phyloP scores from a whole-genome alignment of 257 asterid genomes.

The Jasminum sambac region DNA sequence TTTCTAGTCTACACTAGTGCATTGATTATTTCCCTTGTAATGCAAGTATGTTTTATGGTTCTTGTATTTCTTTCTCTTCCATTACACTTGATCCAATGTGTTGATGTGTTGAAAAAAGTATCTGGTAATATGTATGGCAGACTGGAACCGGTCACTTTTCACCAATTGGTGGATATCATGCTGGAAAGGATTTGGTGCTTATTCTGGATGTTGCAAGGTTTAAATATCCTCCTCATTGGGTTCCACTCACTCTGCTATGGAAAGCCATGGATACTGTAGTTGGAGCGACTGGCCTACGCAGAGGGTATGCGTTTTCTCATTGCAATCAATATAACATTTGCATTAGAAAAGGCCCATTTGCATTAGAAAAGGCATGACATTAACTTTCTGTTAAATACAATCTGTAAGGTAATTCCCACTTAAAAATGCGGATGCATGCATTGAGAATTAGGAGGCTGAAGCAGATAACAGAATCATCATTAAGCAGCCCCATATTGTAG shows the following conservation, averaged over 20 bases:
- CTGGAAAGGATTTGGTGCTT: conserved; percentile 68
- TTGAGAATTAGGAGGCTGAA: background rate
- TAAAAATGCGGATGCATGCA: background rate
- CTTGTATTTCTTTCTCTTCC: background rate
- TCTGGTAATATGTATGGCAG: conserved; percentile 33
- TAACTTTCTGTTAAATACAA: background rate
- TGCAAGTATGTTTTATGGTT: background rate
- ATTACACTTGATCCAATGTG: background rate
- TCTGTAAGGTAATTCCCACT: background rate
- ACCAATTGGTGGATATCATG: conserved; percentile 83
- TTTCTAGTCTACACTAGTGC: background rate
- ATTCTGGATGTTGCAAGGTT: conserved; percentile 84
- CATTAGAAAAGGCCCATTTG: background rate
- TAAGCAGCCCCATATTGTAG: background rate
- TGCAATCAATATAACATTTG: background rate
- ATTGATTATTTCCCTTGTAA: background rate
- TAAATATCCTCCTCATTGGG: conserved; percentile 89
- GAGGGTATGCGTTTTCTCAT: conserved; percentile 52
- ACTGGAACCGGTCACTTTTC: conserved; percentile 85
- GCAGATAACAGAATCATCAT: background rate
- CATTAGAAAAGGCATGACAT: background rate
- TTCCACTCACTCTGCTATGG: conserved; percentile 77
- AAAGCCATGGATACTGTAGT: conserved; percentile 69
- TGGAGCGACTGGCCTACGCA: conserved; percentile 55
- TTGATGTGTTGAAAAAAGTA: background rate